Conservation (phyloP, 129 eudicot species). For the Glebionis coronaria region DNA sequence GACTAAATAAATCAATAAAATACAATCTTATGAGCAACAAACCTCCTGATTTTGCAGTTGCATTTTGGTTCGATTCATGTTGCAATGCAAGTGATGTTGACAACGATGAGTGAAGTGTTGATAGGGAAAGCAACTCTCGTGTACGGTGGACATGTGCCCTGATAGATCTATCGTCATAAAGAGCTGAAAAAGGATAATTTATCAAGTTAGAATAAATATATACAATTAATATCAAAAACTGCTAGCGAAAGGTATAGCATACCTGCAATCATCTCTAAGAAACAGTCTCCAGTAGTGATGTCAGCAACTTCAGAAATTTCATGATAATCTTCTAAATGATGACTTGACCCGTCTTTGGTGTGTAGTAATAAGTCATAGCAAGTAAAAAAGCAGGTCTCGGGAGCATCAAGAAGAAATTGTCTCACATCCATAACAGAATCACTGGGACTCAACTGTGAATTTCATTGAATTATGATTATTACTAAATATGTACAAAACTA, state of each 20-base stretch:
- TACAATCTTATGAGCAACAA: conserved; percentile 10
- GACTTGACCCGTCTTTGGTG: conserved; percentile 75
- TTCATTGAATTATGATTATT: conserved; percentile 8
- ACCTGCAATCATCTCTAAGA: conserved; percentile 95
- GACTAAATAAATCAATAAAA: neutral
- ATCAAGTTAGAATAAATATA: conserved; percentile 22
- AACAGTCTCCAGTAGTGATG: conserved; percentile 81
- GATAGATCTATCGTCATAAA: conserved; percentile 95
- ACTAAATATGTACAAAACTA: neutral
- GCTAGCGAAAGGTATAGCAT: conserved; percentile 13
- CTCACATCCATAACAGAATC: conserved; percentile 99
- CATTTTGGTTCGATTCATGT: conserved; percentile 60
- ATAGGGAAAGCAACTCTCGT: conserved; percentile 85
- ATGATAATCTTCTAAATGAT: conserved; percentile 90
- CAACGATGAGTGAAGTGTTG: conserved; percentile 81
- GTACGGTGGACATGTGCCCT: conserved; percentile 99
- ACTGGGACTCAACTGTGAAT: conserved; percentile 87
- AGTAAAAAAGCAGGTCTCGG: conserved; percentile 87
- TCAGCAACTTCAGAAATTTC: conserved; percentile 98
- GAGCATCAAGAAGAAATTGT: conserved; percentile 97
- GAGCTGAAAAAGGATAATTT: conserved; percentile 48
- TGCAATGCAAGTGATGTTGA: conserved; percentile 90
- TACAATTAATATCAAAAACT: neutral
- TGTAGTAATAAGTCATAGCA: conserved; percentile 87
- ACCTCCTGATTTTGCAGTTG: conserved; percentile 70